These are phyloP conservation scores for Collybia mongolica DNA, from an alignment of 768 basidiomycete species.

Conservation along the genomic window DNA sequence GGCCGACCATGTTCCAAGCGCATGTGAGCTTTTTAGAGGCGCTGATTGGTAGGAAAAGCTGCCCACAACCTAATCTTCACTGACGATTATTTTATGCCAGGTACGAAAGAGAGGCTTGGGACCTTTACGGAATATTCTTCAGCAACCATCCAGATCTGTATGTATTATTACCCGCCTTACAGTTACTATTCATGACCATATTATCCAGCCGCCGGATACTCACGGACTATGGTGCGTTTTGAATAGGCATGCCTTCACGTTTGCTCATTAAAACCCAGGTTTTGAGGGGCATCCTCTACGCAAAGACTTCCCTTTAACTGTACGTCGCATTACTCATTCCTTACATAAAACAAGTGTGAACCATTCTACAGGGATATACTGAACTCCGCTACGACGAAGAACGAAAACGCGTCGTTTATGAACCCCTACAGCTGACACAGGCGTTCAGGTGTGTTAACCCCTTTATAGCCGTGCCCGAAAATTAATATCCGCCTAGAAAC, in stretches of 20 bases:
- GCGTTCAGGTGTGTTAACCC: conserved; percentile 78
- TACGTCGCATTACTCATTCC: conserved; percentile 32
- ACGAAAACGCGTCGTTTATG: conserved; percentile 95
- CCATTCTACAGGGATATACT: conserved; percentile 79
- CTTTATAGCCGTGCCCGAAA: background rate
- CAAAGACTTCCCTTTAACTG: conserved; percentile 98
- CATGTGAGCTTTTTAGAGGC: conserved; percentile 74
- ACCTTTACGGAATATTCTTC: conserved; percentile 97
- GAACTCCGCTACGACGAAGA: conserved; percentile 98
- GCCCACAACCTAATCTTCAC: background rate
- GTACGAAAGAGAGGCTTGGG: conserved; percentile 99
- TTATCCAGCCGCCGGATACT: conserved; percentile 82
- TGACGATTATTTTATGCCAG: conserved; percentile 29
- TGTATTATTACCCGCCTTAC: conserved; percentile 26
- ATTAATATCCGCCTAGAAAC: conserved; percentile 53
- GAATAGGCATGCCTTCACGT: background rate
- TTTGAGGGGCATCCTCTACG: conserved; percentile 97
- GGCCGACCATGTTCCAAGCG: conserved; percentile 86
- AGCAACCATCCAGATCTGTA: conserved; percentile 94
- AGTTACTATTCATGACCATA: conserved; percentile 9
- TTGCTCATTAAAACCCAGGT: conserved; percentile 40
- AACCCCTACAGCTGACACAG: conserved; percentile 95
- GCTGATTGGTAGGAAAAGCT: conserved; percentile 81
- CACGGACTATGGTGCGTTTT: conserved; percentile 84
- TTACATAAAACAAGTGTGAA: too few relatives aligned